Evolutionary conservation across 352 stramenopile genomes (phyloP), one percentile per base, ranked within the genome.

Genomic region (Globisporangium radiosum): DNA sequence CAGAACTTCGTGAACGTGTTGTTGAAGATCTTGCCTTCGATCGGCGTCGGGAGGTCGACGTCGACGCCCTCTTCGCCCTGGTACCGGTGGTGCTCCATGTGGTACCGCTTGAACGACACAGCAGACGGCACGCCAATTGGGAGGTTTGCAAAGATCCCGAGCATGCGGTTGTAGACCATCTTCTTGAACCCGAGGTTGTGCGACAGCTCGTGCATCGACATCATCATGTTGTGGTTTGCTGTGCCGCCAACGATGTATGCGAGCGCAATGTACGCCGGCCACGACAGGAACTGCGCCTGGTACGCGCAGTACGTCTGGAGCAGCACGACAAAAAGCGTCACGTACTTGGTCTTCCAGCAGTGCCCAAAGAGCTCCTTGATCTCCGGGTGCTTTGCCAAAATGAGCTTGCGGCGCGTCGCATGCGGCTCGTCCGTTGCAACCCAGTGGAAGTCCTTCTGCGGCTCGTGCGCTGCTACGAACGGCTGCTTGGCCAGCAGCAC

Each of bases 11-110:
- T 75, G 48, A 87, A 37, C 57, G 80, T 91, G 62, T 75, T 90
- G 66, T 69, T 77, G 70, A 98, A 96, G 56, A 98, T 82, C 56
- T 88, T 81, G 48, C 76, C 92, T 70, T 99, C 96, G 11, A 86
- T 59, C 5, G 82, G 64, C 1, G 93, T 98, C 0, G 96, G 94
- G 40, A 99, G 84, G 63, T 99, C 96, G 7, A 97, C 83, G 70
- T 99, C 95, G 11, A 98, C 72, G 54, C 85, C 81, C 52, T 98
- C 81, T 45, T 96, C 89, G 52, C 96, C 96, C 73, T 98, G 92
- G 70, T 97, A 98, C 25, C 91, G 86, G 76, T 99, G 96, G 82
- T 99, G 96, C 64, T 98, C 94, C 70, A 98, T 89, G 75, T 99
- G 96, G 76, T 99, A 99, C 10, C 92, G 74, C 75, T 97, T 98